Conservation (phyloP, 768 basidiomycete species). For the Lactarius evosmus region DNA sequence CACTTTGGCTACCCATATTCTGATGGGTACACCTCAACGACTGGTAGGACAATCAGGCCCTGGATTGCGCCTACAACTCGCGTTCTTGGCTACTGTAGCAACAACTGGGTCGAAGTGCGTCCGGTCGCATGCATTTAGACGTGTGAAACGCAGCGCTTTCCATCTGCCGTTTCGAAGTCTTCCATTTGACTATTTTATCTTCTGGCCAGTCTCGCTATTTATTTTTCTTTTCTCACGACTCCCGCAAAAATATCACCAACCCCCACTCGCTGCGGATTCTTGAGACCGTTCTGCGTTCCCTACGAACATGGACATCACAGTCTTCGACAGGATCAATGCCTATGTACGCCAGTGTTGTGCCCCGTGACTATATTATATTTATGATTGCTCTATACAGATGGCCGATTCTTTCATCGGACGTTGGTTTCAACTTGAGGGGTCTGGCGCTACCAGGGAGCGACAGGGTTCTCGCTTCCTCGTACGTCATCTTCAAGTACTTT, state of each 20-base stretch:
- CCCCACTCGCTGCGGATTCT: background rate
- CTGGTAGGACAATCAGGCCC: too few species aligned
- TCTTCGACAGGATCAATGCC: slow-evolving; percentile 22
- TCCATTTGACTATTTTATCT: background rate
- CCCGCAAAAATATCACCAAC: background rate
- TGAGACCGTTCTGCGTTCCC: background rate
- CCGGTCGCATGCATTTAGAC: too few species aligned
- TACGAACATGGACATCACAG: background rate
- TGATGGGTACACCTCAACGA: too few species aligned
- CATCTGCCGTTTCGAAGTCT: background rate
- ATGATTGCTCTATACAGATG: slow-evolving; percentile 26
- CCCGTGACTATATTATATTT: too few species aligned
- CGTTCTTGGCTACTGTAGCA: too few species aligned
- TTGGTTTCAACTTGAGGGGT: slow-evolving; percentile 37
- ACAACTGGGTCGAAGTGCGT: too few species aligned
- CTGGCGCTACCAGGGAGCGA: slow-evolving; percentile 35
- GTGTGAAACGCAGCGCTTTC: too few species aligned
- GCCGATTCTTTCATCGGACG: slow-evolving; percentile 35
- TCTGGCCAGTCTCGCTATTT: background rate
- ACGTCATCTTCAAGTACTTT: slow-evolving; percentile 14
- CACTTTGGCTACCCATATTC: too few species aligned
- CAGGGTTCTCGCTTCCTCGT: slow-evolving; percentile 37
- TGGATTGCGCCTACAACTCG: too few species aligned
- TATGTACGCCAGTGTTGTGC: slow-evolving; percentile 8
- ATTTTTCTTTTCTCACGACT: background rate